Evolutionary conservation across 352 stramenopile species (phyloP).

Genomic region (Globisporangium rhizosaccharum): DNA sequence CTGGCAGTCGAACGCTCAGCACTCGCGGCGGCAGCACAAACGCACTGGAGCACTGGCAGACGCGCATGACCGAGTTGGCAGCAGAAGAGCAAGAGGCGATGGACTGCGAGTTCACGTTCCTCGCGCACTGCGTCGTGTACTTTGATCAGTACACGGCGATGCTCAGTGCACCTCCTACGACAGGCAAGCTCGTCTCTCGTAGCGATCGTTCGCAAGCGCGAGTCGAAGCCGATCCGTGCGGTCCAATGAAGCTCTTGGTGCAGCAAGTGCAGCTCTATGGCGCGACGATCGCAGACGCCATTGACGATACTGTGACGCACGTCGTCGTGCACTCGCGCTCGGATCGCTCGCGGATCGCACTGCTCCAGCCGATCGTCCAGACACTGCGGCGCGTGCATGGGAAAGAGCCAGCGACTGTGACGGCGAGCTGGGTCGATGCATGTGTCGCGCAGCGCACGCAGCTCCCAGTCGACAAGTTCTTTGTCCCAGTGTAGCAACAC

Average conservation of each 20-base stretch:
- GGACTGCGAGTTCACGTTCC: conserved; percentile 58
- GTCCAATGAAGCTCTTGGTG: conserved; percentile 39
- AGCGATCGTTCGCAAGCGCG: not conserved
- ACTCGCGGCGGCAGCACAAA: not conserved
- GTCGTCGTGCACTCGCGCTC: conserved; percentile 33
- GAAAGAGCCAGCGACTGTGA: conserved; percentile 50
- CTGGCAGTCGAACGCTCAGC: not conserved
- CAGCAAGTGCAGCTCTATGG: conserved; percentile 63
- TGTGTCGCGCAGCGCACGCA: conserved; percentile 43
- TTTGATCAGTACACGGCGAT: conserved; percentile 31
- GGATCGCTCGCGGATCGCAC: conserved; percentile 24
- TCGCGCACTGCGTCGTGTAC: conserved; percentile 73
- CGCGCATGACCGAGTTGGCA: conserved; percentile 25
- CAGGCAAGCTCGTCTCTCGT: too few species aligned
- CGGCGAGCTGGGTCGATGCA: conserved; percentile 52
- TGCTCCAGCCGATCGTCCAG: conserved; percentile 40
- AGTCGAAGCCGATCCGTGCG: conserved; percentile 20
- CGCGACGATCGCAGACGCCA: conserved; percentile 25
- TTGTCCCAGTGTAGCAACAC: conserved; percentile 40
- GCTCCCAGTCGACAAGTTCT: conserved; percentile 47
- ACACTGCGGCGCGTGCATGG: conserved; percentile 33
- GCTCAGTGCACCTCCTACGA: not conserved
- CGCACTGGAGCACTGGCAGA: conserved; percentile 41
- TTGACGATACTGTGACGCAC: conserved; percentile 58
- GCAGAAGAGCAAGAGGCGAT: conserved; percentile 68